These are phyloP conservation scores for Wickerhamomyces rabaulensis DNA, from an alignment of 805 yeast species.

Conservation along the genomic window DNA sequence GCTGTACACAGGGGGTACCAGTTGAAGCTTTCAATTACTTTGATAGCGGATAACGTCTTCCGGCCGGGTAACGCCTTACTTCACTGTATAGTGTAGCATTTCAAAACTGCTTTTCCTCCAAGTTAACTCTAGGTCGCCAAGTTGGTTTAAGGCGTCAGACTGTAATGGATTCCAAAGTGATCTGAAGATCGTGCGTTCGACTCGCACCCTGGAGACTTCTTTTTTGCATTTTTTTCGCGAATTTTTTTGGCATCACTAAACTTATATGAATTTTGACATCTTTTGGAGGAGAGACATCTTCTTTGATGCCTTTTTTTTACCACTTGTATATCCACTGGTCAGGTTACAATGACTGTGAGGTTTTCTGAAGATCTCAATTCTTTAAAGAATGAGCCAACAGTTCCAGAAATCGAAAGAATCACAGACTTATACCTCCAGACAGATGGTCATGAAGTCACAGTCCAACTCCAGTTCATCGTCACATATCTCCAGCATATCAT, in stretches of 20 bases:
- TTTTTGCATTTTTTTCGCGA: background rate
- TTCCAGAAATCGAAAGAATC: constrained; percentile 9
- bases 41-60: too few relatives aligned
- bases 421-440: constrained; percentile 4
- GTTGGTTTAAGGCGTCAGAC: constrained; percentile 21
- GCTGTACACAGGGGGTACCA: too few relatives aligned
- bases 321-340: background rate
- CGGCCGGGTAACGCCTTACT: too few relatives aligned
- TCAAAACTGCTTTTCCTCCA: too few relatives aligned
- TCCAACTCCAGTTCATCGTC: constrained; percentile 11
- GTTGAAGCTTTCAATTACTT: too few relatives aligned
- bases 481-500: constrained; percentile 17
- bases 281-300: too few relatives aligned
- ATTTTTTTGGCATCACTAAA: background rate
- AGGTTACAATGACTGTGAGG: background rate
- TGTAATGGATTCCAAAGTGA: constrained; percentile 13
- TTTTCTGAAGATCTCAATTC: background rate
- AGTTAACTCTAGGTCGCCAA: constrained; percentile 17
- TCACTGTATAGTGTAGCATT: too few relatives aligned
- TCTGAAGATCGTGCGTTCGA: constrained; percentile 21
- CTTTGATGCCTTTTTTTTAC: background rate
- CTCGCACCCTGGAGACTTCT: constrained; percentile 19
- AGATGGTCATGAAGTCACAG: constrained; percentile 7
- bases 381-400: constrained; percentile 6
- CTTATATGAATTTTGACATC: background rate